Base-by-base conservation (phyloP, 2,329 filamentous ascomycete species). In the Aspergillus viridinutans region DNA sequence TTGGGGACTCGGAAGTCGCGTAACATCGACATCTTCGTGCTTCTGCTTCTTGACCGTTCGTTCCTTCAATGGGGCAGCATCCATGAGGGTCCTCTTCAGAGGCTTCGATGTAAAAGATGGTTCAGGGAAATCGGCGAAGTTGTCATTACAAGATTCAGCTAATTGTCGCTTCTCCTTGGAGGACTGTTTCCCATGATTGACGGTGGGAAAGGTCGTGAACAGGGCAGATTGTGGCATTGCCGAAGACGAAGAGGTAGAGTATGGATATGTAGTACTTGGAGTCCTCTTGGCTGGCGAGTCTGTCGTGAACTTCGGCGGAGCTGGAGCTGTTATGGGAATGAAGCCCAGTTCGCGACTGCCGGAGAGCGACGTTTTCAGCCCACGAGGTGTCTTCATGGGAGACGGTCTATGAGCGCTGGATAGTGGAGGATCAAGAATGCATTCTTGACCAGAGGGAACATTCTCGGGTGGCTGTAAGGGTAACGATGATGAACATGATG, bases 1-100 rank as follows among this genome's bases (percentile, higher is more conserved):
- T 61, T 89, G 84, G 50, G 87, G 87, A 50, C 87, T 81, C 3
- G 91, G 90, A 4, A 92, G 76, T 25, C 81, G 74, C 57, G 80
- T 75, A 32, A 73, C 58, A 3, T 55, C 68, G 59, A 64, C 74
- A 60, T 85, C 83, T 53, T 88, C 85, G 42, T 79, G 68, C 70
- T 86, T 90, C 49, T 79, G 74, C 75, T 88, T 91, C 79, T 95
- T 96, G 50, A 74, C 70, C 1, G 83, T 77, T 61, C 88, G 81
- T 65, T 93, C 89, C 65, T 87, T 87, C 64, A 90, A 85, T 1
- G 88, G 85, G 4, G 88, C 85, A 4, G 89, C 84, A 53, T 96
- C 90, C 73, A 89, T 82, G 47, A 92, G 77, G 7, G 81, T 78
- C 64, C 90, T 85, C 70, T 85, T 86, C 61, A 77, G 69, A 9